Base-by-base conservation (phyloP, 345 rosid species). In the Carallia brachiata region DNA sequence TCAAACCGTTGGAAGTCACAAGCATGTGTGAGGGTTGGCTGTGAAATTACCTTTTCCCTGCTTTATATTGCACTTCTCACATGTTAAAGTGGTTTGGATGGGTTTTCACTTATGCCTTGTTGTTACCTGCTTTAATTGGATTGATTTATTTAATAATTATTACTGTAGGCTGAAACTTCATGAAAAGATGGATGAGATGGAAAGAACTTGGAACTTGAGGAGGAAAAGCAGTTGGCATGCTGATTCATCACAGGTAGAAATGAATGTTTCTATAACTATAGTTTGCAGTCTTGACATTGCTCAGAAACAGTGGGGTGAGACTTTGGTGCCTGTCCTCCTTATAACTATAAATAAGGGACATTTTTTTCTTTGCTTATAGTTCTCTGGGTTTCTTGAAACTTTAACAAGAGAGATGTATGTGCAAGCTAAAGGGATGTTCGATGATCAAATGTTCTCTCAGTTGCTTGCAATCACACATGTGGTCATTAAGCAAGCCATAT, bases 271-370 rank as follows among this genome's bases (percentile, higher is more conserved):
- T 66, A 65, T 72, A 32, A 32, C 2, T 32, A 32, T 54, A 70
- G 65, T 65, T 71, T 86, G 71, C 86, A 95, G 99, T 82, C 97
- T 96, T 70, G 92, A 95, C 83, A 87, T 97, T 30, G 93, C 89
- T 80, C 99, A 95, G 81, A 95, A 95, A 77, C 97, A 90, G 73
- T 95, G 99, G 99, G 99, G 87, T 87, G 97, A 94, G 80, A 94
- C 99, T 27, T 87, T 94, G 71, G 97, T 92, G 28, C 87, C 90
- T 48, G 97, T 94, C 78, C 89, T 94, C n/a, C n/a, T n/a, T n/a
- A n/a, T n/a, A n/a, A n/a, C n/a, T n/a, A n/a, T n/a, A n/a, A n/a
- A n/a, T n/a, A n/a, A n/a, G n/a, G 97, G 96, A 61, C 93, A 92
- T 37, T 4, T 73, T 47, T 52, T 28, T 63, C 54, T 27, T 10